Conservation (phyloP, 176 grass and related monocot species). For the Oryza glaberrima region DNA sequence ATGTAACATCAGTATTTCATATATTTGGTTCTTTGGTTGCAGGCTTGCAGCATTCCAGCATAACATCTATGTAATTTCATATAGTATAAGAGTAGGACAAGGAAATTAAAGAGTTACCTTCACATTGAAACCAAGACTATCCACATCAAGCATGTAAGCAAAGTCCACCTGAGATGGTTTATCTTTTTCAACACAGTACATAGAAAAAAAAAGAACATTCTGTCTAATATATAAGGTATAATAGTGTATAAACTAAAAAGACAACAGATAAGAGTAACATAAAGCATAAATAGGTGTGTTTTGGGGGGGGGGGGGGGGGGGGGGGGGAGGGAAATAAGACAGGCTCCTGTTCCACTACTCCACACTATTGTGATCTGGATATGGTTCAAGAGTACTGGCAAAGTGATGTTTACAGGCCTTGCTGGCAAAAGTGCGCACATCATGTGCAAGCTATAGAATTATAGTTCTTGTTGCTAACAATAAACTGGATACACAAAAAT, state of each 20-base stretch:
- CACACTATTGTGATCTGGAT: not conserved
- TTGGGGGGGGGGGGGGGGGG: not conserved
- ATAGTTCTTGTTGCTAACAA: constrained; percentile 7
- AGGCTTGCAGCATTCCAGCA: not conserved
- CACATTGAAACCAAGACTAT: constrained; percentile 93
- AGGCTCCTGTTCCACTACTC: not conserved
- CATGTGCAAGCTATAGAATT: constrained; percentile 11
- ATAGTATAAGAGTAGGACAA: constrained; percentile 19
- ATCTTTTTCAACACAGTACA: constrained; percentile 33
- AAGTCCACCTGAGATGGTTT: constrained; percentile 78
- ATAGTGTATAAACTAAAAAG: not conserved
- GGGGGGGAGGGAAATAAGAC: not conserved
- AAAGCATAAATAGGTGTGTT: constrained; percentile 13
- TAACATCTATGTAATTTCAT: constrained; percentile 1
- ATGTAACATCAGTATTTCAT: not conserved
- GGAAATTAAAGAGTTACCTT: constrained; percentile 58
- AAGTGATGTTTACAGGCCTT: not conserved
- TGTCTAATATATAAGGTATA: not conserved
- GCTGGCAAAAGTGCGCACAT: not conserved
- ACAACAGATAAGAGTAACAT: not conserved
- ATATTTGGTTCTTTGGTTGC: not conserved
- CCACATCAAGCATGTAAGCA: constrained; percentile 86
- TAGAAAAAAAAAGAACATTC: constrained; percentile 12
- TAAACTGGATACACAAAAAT: constrained; percentile 6
- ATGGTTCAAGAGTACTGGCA: not conserved